These are phyloP conservation scores for Mycena galopus DNA, from an alignment of 768 basidiomycete species.

Conservation along the genomic window DNA sequence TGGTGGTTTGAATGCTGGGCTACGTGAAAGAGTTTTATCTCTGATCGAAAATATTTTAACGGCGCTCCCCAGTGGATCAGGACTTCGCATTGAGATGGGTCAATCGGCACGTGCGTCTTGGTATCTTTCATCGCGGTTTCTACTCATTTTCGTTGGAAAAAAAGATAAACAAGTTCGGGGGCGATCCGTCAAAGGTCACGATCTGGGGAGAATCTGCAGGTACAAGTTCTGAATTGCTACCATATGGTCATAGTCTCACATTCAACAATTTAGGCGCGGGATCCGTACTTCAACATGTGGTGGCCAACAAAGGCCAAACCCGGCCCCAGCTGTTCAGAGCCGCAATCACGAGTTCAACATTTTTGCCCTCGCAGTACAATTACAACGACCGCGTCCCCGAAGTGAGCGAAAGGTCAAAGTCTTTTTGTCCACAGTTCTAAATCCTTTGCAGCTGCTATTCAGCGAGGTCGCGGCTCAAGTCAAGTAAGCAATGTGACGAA, in stretches of 20 bases:
- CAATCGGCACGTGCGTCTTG: conserved; percentile 41
- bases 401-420: not conserved
- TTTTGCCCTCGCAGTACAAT: conserved; percentile 48
- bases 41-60: not conserved
- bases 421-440: not conserved
- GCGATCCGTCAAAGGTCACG: conserved; percentile 39
- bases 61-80: conserved; percentile 43
- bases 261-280: not conserved
- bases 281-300: conserved; percentile 7
- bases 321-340: conserved; percentile 45
- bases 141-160: not conserved
- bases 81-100: conserved; percentile 48
- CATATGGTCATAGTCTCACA: no score
- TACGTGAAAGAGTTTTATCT: conserved; percentile 30
- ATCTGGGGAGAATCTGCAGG: conserved; percentile 48
- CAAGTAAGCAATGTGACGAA: conserved; percentile 25
- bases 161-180: conserved; percentile 38
- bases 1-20: conserved; percentile 47
- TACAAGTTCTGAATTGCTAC: not conserved
- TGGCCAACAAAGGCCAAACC: conserved; percentile 8
- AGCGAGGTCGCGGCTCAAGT: conserved; percentile 39
- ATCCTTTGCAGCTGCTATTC: conserved; percentile 31
- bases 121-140: no score
- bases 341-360: conserved; percentile 49
- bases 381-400: conserved; percentile 43